Conservation (phyloP, 345 rosid genomes). For the Acer campestre region DNA sequence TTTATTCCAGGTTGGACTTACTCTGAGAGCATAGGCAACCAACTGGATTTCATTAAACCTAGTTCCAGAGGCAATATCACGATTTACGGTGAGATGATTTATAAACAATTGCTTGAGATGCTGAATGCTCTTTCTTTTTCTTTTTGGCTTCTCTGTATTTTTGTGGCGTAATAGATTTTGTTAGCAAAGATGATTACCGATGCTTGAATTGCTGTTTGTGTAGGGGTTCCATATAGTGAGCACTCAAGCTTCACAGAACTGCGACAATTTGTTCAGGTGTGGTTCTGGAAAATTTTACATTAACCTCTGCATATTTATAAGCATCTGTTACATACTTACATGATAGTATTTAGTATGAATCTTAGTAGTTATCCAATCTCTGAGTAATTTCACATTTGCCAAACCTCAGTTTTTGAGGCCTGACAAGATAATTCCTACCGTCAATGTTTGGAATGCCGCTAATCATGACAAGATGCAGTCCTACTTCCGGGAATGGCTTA, state of each 20-base stretch:
- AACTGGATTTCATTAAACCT: conserved; percentile 68
- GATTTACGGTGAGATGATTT: conserved; percentile 62
- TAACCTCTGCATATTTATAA: too few relatives aligned
- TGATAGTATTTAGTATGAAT: not conserved
- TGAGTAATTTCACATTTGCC: conserved; percentile 12
- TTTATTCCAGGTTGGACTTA: conserved; percentile 70
- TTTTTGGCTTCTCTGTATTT: not conserved
- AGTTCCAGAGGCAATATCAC: conserved; percentile 57
- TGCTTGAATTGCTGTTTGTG: conserved; percentile 10
- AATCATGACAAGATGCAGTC: conserved; percentile 75
- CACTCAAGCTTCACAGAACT: conserved; percentile 83
- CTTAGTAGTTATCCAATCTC: not conserved
- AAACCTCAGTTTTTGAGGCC: conserved; percentile 65
- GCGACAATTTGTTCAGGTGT: conserved; percentile 73
- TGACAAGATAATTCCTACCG: conserved; percentile 77
- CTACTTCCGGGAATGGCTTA: conserved; percentile 69
- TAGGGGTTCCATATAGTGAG: conserved; percentile 87
- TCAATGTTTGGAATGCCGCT: conserved; percentile 61
- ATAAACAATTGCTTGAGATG: not conserved
- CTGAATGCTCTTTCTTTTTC: not conserved
- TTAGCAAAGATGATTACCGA: conserved; percentile 1
- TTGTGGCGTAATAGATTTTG: not conserved
- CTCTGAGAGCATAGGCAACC: conserved; percentile 58
- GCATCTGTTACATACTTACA: too few relatives aligned
- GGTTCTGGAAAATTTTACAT: not conserved